Base-by-base conservation (phyloP, 805 yeast genomes). In the Candida ortonii region DNA sequence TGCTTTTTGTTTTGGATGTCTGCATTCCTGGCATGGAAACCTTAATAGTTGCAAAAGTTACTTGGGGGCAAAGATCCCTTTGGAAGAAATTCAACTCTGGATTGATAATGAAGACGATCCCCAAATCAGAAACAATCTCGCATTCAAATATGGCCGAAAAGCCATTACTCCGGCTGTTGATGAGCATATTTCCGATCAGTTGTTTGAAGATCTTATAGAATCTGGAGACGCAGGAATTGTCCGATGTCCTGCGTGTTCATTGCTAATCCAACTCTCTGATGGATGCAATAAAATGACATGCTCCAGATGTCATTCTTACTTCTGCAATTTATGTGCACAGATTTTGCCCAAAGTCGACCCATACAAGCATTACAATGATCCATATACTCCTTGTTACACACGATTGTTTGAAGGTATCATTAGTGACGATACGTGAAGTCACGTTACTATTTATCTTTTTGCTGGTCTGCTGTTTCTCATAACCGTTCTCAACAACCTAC, bases 281-380 rank as follows among this genome's bases (percentile, higher is more conserved):
- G 86, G 84, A 5, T 79, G 84, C 52, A 78, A 78, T 47, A 76
- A 74, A 47, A 76, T 79, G 80, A 64, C 62, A 23, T 78, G 86
- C 47, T 43, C 63, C 0, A 56, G 66, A 5, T 79, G 85, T 41
- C 43, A 46, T 4, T 59, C 69, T 0, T 47, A 54, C 26, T 78
- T 79, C 43, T 78, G 85, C 49, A 73, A 70, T 39, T 27, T 76
- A 7, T 79, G 85, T 57, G 79, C 78, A 2, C 51, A 47, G 2
- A 41, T 53, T 11, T 47, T 74, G 36, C 44, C 55, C 14, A 53
- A 55, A 5, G 55, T 49, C 6, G 68, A 70, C 33, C 78, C 78
- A 0, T 78, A 79, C 48, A 61, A 55, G 18, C 84, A 79, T 55
- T 79, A 59, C 42, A 65, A 62, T 21, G 62, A 64, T n/a, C 50